Percentiles rank a stretch among this genome's conserved stretches.
Conservation (phyloP, 495 filamentous ascomycete genomes). For the Recurvomyces mirabilis region DNA sequence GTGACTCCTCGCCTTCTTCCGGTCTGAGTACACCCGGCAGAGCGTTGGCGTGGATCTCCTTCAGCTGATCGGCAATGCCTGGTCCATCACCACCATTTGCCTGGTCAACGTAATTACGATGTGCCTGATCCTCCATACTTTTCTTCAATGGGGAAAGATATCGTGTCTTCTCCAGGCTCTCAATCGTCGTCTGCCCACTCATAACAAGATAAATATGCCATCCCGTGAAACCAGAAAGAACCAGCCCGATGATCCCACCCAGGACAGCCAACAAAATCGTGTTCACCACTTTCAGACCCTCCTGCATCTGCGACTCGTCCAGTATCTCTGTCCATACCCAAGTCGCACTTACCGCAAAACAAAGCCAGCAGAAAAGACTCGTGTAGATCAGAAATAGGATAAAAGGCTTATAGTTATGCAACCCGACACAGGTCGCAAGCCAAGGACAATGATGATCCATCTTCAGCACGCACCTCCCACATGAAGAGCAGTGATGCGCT, state of each 20-base stretch:
- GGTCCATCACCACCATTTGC: constrained; percentile 43
- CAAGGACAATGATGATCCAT: constrained; percentile 99
- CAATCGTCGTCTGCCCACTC: constrained; percentile 80
- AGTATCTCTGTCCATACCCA: constrained; percentile 81
- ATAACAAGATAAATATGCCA: constrained; percentile 84
- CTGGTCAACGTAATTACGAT: constrained; percentile 27
- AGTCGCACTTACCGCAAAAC: constrained; percentile 55
- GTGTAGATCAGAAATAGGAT: constrained; percentile 89
- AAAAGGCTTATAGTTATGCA: constrained; percentile 92
- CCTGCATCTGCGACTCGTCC: constrained; percentile 33
- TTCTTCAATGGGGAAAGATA: constrained; percentile 72
- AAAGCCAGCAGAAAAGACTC: constrained; percentile 71
- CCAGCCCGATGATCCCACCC: constrained; percentile 80
- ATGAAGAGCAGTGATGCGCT: constrained; percentile 91
- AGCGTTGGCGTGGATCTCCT: constrained; percentile 72
- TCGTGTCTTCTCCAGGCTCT: constrained; percentile 85
- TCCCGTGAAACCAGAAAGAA: constrained; percentile 75
- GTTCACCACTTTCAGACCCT: constrained; percentile 70
- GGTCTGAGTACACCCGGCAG: constrained; percentile 67
- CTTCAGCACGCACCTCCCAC: constrained; percentile 85
- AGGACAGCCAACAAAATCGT: constrained; percentile 78
- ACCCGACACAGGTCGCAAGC: constrained; percentile 89
- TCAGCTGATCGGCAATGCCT: constrained; percentile 60
- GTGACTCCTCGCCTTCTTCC: constrained; percentile 59
- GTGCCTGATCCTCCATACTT: constrained; percentile 42